phyloP scores from a whole-genome alignment of 441 rosid species.

The Jatropha multifida region DNA sequence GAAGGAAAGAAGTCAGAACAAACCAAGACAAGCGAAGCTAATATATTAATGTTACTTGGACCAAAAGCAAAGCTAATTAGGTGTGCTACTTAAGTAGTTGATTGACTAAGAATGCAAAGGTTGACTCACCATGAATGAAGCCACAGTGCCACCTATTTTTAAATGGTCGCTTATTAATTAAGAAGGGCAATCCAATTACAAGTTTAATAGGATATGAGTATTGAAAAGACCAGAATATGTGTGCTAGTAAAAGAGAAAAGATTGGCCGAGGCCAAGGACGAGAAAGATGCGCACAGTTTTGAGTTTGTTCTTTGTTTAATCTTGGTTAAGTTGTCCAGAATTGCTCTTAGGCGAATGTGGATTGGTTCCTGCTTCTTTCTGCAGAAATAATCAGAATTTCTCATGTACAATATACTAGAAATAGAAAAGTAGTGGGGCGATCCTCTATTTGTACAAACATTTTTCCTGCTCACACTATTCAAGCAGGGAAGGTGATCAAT shows the following conservation, averaged over 20 bases:
- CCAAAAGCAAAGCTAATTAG: slow-evolving; percentile 10
- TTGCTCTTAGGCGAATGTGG: background rate
- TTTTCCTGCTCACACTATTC: background rate
- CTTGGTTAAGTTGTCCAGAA: background rate
- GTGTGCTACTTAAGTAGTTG: background rate
- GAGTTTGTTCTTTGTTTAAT: background rate
- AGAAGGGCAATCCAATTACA: background rate
- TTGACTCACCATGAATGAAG: slow-evolving; percentile 10
- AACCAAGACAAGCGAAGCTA: background rate
- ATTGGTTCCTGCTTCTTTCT: background rate
- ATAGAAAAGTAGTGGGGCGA: background rate
- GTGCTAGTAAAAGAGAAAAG: background rate
- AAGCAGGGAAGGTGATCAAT: background rate
- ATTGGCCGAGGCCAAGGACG: background rate
- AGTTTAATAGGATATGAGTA: background rate
- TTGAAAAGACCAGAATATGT: background rate
- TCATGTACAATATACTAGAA: background rate
- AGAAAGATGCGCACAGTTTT: background rate
- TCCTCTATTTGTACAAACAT: slow-evolving; percentile 1
- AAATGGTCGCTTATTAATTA: background rate
- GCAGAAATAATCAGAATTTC: slow-evolving; percentile 12
- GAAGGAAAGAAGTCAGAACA: background rate
- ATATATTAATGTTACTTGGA: background rate
- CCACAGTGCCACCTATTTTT: background rate
- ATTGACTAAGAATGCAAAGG: background rate